Evolutionary conservation across 2,329 filamentous ascomycete genomes (phyloP).

Genomic region (Pezicula rhizophila): DNA sequence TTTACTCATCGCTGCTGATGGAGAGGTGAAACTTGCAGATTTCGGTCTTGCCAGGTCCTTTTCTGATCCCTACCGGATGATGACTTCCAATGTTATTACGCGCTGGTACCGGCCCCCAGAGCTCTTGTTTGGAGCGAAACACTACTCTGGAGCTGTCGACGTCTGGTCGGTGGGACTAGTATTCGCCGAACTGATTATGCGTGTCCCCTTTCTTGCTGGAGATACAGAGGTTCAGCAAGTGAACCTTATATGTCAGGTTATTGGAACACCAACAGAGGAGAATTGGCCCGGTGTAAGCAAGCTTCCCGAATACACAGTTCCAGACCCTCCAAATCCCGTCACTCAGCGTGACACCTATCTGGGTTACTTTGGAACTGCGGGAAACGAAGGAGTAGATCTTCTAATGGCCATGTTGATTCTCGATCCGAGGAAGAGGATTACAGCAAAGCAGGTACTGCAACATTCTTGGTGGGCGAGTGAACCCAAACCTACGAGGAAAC

Average conservation of each 20-base stretch:
- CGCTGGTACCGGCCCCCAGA: constrained; percentile 95
- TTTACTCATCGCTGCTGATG: constrained; percentile 85
- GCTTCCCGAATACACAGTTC: constrained; percentile 73
- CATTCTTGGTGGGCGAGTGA: constrained; percentile 84
- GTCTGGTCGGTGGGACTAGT: constrained; percentile 92
- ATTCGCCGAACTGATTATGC: constrained; percentile 82
- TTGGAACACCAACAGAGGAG: constrained; percentile 88
- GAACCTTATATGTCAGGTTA: constrained; percentile 71
- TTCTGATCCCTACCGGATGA: constrained; percentile 77
- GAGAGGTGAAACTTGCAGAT: constrained; percentile 93
- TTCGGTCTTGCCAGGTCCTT: constrained; percentile 90
- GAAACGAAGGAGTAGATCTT: constrained; percentile 77
- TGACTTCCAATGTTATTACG: constrained; percentile 95
- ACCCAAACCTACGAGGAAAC: constrained; percentile 75
- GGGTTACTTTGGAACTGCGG: constrained; percentile 71
- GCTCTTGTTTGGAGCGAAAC: constrained; percentile 80
- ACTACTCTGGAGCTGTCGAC: constrained; percentile 88
- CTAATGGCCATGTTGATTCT: constrained; percentile 78
- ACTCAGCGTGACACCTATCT: constrained; percentile 68
- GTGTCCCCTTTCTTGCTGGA: constrained; percentile 77
- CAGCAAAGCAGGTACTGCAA: constrained; percentile 68
- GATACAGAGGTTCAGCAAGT: constrained; percentile 85
- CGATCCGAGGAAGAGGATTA: constrained; percentile 80
- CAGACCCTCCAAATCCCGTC: constrained; percentile 48
- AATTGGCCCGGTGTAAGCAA: constrained; percentile 90